Evolutionary conservation across 2,329 filamentous ascomycete species (phyloP).

Genomic region (Fusarium redolens): DNA sequence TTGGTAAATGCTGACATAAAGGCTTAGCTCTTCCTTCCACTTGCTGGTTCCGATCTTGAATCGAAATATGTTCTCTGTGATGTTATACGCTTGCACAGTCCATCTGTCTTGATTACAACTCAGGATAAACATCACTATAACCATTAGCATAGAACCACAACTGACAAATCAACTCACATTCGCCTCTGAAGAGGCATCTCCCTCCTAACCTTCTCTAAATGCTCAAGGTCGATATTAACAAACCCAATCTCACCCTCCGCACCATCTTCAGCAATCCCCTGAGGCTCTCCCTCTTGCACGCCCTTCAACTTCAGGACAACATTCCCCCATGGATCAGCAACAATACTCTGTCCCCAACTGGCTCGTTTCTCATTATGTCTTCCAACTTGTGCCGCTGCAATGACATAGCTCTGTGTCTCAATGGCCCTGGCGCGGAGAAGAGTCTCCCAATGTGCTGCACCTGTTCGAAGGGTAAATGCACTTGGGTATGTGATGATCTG

Average conservation of each 20-base stretch:
- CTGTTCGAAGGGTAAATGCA: constrained; percentile 89
- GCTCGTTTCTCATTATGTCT: constrained; percentile 77
- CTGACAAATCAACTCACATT: constrained; percentile 56
- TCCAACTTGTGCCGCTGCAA: constrained; percentile 85
- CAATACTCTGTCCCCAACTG: constrained; percentile 88
- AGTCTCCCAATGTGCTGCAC: constrained; percentile 85
- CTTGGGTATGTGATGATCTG: constrained; percentile 88
- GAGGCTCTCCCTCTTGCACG: constrained; percentile 53
- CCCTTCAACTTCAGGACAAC: constrained; percentile 74
- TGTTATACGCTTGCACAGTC: neutral
- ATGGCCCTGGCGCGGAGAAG: constrained; percentile 84
- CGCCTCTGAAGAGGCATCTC: constrained; percentile 65
- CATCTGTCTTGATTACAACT: constrained; percentile 16
- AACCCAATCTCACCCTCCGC: constrained; percentile 62
- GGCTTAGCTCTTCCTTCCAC: no score
- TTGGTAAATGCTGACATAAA: no score
- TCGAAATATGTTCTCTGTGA: neutral
- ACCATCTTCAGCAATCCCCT: constrained; percentile 49
- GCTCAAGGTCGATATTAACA: constrained; percentile 63
- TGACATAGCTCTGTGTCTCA: constrained; percentile 87
- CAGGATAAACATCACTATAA: constrained; percentile 41
- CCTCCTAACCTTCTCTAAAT: constrained; percentile 60
- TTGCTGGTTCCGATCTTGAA: neutral
- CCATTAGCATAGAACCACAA: neutral
- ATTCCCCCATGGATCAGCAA: constrained; percentile 87